Evolutionary conservation across 768 basidiomycete genomes (phyloP), one percentile per base, ranked within the genome.

Genomic region (Scleroderma bovista): DNA sequence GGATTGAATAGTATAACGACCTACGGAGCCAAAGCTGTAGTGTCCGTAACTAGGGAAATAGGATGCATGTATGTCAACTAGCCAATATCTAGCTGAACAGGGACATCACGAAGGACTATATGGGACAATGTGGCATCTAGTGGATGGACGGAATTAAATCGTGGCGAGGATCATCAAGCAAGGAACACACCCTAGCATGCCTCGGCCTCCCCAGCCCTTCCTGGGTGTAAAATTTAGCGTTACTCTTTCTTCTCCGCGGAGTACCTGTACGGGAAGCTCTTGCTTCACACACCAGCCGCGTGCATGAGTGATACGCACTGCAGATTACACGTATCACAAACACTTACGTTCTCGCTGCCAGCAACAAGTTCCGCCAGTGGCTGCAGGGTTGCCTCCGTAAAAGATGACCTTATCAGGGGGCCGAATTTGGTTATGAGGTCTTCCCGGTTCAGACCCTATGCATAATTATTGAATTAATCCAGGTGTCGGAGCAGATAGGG

Each of bases 121-220:
- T 6, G 81, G 81, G 19, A 83, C 72, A 38, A 85, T 80, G 60
- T 83, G 82, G 56, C 83, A 85, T 34, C 83, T 84, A 50, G 16
- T 9, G 33, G 50, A 17, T 19, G 24, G 22, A 41, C 23, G 51
- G 29, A 39, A 51, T 56, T 51, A 43, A 31, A 22, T 29, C 33
- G 51, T 17, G n/a, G 8, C 10, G 48, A 43, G 33, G 34, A 41
- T 13, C 42, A 2, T 8, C 38, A 19, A 38, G 36, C 31, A 20
- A 49, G 44, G 40, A n/a, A 39, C 81, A 58, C 54, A 90, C 86
- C 93, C 93, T 38, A 96, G 70, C 64, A 86, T 73, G 9, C 93
- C 93, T 51, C 89, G 74, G 10, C 93, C 93, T 53, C 90, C 91
- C 93, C 93, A 96, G 7, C 84, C 84, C 50, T 75, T 79, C 44